Conservation (phyloP, 2,329 filamentous ascomycete genomes). For the Beauveria asiatica region DNA sequence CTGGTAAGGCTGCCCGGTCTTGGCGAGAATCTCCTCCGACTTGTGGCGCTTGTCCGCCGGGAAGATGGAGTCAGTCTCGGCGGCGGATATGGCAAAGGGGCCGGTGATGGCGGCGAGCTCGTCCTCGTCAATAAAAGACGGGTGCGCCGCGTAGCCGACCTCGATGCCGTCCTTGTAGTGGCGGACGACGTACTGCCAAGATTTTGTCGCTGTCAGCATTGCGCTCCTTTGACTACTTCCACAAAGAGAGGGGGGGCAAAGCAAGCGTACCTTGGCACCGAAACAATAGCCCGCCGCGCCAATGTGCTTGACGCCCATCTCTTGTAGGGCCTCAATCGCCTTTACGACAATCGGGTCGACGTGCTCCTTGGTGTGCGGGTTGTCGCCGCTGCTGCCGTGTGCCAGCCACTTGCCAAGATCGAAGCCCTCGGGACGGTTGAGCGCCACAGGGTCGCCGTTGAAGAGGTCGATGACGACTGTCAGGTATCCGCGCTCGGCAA, state of each 20-base stretch:
- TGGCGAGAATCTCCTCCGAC: constrained; percentile 50
- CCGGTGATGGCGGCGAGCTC: constrained; percentile 50
- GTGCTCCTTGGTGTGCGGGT: constrained; percentile 29
- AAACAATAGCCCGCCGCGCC: constrained; percentile 57
- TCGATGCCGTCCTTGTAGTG: constrained; percentile 50
- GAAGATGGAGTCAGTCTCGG: constrained; percentile 54
- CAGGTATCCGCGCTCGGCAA: constrained; percentile 30
- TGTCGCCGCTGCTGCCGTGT: constrained; percentile 38
- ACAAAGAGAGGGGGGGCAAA: neutral
- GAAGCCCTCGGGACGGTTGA: constrained; percentile 20
- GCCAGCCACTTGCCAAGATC: constrained; percentile 26
- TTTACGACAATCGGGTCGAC: constrained; percentile 27
- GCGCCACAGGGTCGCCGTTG: constrained; percentile 25
- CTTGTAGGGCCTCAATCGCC: constrained; percentile 45
- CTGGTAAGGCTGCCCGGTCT: constrained; percentile 52
- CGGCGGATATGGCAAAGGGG: constrained; percentile 54
- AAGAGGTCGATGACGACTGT: constrained; percentile 31
- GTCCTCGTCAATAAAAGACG: constrained; percentile 48
- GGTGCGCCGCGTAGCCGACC: constrained; percentile 56
- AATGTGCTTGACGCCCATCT: constrained; percentile 43
- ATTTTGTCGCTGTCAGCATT: neutral
- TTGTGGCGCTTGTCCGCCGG: constrained; percentile 43
- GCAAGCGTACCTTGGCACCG: constrained; percentile 46
- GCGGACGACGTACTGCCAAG: constrained; percentile 54
- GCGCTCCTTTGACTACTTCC: neutral